Percentiles rank a stretch among this genome's conserved stretches.
These are phyloP conservation scores for Suhomyces pyralidae DNA, from an alignment of 805 yeast species.

Conservation along the genomic window DNA sequence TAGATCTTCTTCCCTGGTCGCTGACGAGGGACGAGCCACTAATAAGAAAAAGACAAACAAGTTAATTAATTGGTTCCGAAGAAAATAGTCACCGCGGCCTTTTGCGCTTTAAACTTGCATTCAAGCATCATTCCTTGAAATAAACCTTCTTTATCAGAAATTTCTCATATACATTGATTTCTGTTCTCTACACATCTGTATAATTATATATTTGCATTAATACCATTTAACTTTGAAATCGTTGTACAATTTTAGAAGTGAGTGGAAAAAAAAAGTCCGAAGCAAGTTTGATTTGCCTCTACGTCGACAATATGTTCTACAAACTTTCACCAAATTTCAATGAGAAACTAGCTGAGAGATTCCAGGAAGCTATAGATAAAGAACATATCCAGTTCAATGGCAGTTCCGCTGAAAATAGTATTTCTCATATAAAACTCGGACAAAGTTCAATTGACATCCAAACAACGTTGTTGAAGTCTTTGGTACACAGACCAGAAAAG, in stretches of 20 bases:
- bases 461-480: slow-evolving; percentile 32
- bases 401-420: slow-evolving; percentile 35
- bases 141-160: not conserved
- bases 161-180: not conserved
- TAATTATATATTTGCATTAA: not conserved
- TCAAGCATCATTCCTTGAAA: not conserved
- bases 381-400: slow-evolving; percentile 53
- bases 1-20: slow-evolving; percentile 2
- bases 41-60: slow-evolving; percentile 16
- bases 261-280: not conserved
- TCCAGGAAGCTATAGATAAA: slow-evolving; percentile 45
- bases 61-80: slow-evolving; percentile 25
- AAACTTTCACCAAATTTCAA: slow-evolving; percentile 39
- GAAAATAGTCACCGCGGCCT: slow-evolving; percentile 1
- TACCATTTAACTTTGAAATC: not conserved
- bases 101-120: not conserved
- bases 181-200: not conserved
- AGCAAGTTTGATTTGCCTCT: not conserved
- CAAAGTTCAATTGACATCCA: slow-evolving; percentile 20
- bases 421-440: slow-evolving; percentile 20
- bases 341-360: slow-evolving; percentile 35
- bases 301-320: slow-evolving; percentile 15
- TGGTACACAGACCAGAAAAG: slow-evolving; percentile 38
- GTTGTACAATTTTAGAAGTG: not conserved
- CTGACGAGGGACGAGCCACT: slow-evolving; percentile 9